Conservation (phyloP, 805 yeast genomes). For the Starmerella floris region DNA sequence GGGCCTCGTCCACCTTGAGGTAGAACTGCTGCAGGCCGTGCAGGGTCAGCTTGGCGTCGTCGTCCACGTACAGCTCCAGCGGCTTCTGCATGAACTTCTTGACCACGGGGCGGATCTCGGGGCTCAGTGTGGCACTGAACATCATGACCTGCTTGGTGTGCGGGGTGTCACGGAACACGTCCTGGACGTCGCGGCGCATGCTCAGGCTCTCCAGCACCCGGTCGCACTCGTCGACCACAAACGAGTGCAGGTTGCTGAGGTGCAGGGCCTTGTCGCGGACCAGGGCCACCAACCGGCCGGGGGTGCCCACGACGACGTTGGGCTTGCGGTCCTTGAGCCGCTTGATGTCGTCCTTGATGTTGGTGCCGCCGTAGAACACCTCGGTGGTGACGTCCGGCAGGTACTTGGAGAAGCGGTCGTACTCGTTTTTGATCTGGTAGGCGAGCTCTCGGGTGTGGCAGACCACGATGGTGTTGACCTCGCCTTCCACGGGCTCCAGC, state of each 20-base stretch:
- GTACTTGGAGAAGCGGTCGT: slow-evolving; percentile 92
- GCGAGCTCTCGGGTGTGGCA: slow-evolving; percentile 99
- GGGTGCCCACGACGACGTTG: slow-evolving; percentile 93
- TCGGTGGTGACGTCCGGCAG: slow-evolving; percentile 96
- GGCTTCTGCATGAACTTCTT: slow-evolving; percentile 98
- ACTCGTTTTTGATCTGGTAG: slow-evolving; percentile 93
- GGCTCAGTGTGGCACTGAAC: slow-evolving; percentile 93
- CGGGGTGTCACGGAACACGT: slow-evolving; percentile 92
- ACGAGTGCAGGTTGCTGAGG: slow-evolving; percentile 78
- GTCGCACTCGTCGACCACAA: slow-evolving; percentile 97
- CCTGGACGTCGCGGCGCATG: slow-evolving; percentile 98
- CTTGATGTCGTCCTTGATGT: slow-evolving; percentile 64
- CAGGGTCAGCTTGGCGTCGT: slow-evolving; percentile 90
- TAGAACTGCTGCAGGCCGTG: slow-evolving; percentile 98
- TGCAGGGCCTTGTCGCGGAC: slow-evolving; percentile 83
- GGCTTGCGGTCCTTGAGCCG: slow-evolving; percentile 86
- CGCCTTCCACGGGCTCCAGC: slow-evolving; percentile 94
- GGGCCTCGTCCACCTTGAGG: slow-evolving; percentile 75
- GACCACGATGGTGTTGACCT: slow-evolving; percentile 81
- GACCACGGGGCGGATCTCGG: slow-evolving; percentile 90
- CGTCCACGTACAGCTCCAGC: slow-evolving; percentile 92
- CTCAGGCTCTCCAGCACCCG: slow-evolving; percentile 81
- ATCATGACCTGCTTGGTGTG: slow-evolving; percentile 98
- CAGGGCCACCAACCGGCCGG: slow-evolving; percentile 91
- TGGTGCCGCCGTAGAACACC: slow-evolving; percentile 91